Base-by-base conservation (phyloP, 2,329 filamentous ascomycete genomes). In the Epichloe hybrida region DNA sequence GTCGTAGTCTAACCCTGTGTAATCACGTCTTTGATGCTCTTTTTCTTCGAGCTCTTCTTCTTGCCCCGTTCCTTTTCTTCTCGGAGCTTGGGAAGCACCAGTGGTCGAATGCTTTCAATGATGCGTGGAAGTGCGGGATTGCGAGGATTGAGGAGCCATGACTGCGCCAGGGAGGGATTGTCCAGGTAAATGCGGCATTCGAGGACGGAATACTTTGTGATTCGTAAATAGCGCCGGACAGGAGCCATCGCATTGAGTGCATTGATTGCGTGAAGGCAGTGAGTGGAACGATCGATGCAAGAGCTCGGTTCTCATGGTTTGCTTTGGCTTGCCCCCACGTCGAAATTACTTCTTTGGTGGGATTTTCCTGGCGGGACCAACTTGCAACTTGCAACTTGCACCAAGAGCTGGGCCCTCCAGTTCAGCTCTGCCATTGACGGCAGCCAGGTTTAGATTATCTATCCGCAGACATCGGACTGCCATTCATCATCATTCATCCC, bases 181-280 rank as follows among this genome's bases (percentile, higher is more conserved):
- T 97, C 91, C 45, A 96, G 81, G 67, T 97, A 97, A 58, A 98
- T 93, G 57, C 90, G 89, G 56, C 88, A 89, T 75, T 98, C 93
- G n/a, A 98, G 77, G 35, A 96, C 89, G 4, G 91, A 95, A 66
- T 88, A 87, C 64, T 91, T 90, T 50, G 86, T 91, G 59, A 97
- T 95, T 49, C 91, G 81, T 50, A 97, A 76, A 65, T 97, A 96
- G 60, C 90, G 81, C 53, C 90, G 82, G 46, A 95, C 80, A 11
- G 90, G 90, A 12, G 89, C 85, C 90, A 96, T 96, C 42, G 23
- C 56, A 34, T 36, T 21, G 13, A 6, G 17, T 7, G 13, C 3
- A 7, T 35, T 21, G 35, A 35, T 4, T 46, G 35, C 36, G 15
- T 34, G 36, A 38, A n/a, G 36, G 36, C 36, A 17, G 17, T 17